Base-by-base conservation (phyloP, 495 filamentous ascomycete genomes). In the Penicillium riverlandense region DNA sequence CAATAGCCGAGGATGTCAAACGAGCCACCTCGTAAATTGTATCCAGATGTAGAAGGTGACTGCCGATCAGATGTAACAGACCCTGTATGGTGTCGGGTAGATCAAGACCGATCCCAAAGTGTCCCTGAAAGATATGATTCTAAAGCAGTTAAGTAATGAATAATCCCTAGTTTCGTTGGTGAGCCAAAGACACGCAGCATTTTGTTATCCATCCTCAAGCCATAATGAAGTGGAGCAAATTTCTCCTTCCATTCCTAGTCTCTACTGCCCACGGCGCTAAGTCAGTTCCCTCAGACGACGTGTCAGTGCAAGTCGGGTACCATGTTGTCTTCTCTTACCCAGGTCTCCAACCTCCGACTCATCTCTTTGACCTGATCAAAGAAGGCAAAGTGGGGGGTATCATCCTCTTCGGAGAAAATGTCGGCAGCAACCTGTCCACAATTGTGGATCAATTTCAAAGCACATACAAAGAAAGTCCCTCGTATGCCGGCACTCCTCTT, bases 321-420 rank as follows among this genome's bases (percentile, higher is more conserved):
- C 64, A 68, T 48, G 61, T 68, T 31, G 55, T 68, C n/a, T 68
- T 51, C 53, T 66, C 64, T 3, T 68, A 65, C 31, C 32, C 50
- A 0, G 64, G 64, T 6, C 32, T 52, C 7, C 40, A 46, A 1
- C 62, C 61, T 8, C 61, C 63, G 1, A 12, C 41, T 2, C 40
- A 60, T 6, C 54, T 66, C 9, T 47, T 50, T 15, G 46, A 54
- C n/a, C 49, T 65, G 34, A 59, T 61, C 16, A 35, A 45, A 16
- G 36, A 59, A 32, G 59, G 63, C 14, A 51, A 62, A 37, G 53
- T 70, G 11, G 62, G 65, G 16, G 62, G 65, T 8, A 44, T 64
- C 32, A 61, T 67, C 28, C 44, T 67, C 43, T 67, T 69, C 48
- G 54, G 55, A 11, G 59, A 59, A 12, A 66, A 67, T 41, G 59